phyloP scores from a whole-genome alignment of 31 red algal genomes.

The Odonthalia washingtoniensis region DNA sequence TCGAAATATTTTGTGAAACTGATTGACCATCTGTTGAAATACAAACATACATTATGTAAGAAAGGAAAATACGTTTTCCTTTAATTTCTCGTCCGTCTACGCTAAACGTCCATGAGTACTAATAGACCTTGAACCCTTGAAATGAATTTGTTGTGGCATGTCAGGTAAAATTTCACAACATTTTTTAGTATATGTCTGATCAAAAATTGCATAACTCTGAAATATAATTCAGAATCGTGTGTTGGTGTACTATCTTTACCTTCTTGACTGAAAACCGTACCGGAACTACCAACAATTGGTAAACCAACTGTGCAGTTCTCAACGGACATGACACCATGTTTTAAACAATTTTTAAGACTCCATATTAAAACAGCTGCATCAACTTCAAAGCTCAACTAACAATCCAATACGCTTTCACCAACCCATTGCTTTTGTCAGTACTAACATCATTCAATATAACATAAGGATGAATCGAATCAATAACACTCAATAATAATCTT shows the following conservation, averaged over 20 bases:
- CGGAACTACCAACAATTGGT: too few species aligned
- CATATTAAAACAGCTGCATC: too few species aligned
- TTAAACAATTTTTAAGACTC: slow-evolving; percentile 40
- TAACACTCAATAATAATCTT: too few species aligned
- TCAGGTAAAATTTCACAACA: slow-evolving; percentile 35
- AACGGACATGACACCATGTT: background rate
- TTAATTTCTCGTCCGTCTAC: slow-evolving; percentile 40
- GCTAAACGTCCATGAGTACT: slow-evolving; percentile 41
- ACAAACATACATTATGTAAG: slow-evolving; percentile 20
- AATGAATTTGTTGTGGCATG: slow-evolving; percentile 56
- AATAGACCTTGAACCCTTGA: slow-evolving; percentile 62
- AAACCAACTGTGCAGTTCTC: slow-evolving; percentile 40
- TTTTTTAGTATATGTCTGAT: slow-evolving; percentile 41
- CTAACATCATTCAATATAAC: too few species aligned
- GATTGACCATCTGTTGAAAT: background rate
- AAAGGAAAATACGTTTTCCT: slow-evolving; percentile 44
- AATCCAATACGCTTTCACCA: too few species aligned
- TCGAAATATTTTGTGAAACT: too few species aligned
- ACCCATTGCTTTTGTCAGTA: too few species aligned
- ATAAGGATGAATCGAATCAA: too few species aligned
- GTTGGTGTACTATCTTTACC: background rate
- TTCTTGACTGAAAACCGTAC: too few species aligned
- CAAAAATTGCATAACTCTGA: slow-evolving; percentile 47
- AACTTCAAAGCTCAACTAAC: too few species aligned
- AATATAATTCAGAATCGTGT: background rate